Evolutionary conservation across 2,329 filamentous ascomycete genomes (phyloP), one percentile per base, ranked within the genome.

Genomic region (Ceratocystis cubensis): DNA sequence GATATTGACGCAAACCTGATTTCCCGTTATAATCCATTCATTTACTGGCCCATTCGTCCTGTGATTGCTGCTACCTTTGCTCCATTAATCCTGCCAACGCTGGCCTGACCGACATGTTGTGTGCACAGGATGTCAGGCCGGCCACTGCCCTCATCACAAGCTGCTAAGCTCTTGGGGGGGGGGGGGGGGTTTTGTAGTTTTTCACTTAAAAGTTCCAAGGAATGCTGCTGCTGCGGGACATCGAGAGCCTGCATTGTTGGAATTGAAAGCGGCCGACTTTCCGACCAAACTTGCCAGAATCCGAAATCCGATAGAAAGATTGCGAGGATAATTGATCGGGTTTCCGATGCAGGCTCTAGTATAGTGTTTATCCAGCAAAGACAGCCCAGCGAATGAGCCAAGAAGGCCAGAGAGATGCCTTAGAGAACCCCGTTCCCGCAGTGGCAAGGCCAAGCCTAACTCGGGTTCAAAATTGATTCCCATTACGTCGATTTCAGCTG

Each of bases 401-500:
- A 20, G 17, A 48, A n/a, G 50, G 22, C 10, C 50, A 56, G 50
- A 56, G 50, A 28, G 22, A 20, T 25, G 45, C 22, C n/a, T 5
- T 7, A 17, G 50, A 56, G 4, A 22, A 20, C 20, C 50, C 13
- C 20, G 22, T 25, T 56, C 13, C 50, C 20, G 50, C 50, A 15
- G 50, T 56, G 50, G 50, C 50, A 28, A 57, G 17, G 15, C n/a
- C 25, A 22, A 57, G 53, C 6, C 53, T 6, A 17, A 15, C 28
- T 5, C 7, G 46, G 46, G 10, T 57, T 22, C 28, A 25, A 25
- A 10, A 20, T 5, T 53, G 25, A 57, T 57, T 57, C 53, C 3
- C 25, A 33, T 33, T 33, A 28, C 25, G 53, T 33, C 53, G 53
- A 57, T 57, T 25, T 57, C 53, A 57, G 53, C 53, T 57, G 53